A percentile compares a stretch with the other conserved stretches of the same genome.
phyloP scores from a whole-genome alignment of 805 yeast genomes.

The Yarrowia sp. region DNA sequence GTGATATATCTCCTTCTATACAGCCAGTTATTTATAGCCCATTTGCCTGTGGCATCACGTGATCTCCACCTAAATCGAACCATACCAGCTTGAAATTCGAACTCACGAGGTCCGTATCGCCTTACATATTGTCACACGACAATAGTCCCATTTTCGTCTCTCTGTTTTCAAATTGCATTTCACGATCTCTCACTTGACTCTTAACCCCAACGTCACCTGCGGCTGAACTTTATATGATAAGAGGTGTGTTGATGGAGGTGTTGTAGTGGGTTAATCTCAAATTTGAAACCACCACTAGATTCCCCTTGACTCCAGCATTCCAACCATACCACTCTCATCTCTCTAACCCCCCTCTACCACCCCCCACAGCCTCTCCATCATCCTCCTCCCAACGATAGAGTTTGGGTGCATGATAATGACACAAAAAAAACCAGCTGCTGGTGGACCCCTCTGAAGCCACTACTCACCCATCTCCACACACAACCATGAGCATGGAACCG shows the following conservation, averaged over 20 bases:
- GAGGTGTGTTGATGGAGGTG: neutral
- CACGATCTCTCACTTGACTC: neutral
- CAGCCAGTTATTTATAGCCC: too few species aligned
- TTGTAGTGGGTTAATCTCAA: too few species aligned
- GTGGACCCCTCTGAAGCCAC: neutral
- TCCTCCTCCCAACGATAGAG: slow-evolving; percentile 11
- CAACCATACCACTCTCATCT: neutral
- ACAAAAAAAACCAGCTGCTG: neutral
- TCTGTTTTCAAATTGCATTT: too few species aligned
- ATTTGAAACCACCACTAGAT: neutral
- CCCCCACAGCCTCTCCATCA: neutral
- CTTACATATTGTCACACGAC: too few species aligned
- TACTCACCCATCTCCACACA: neutral
- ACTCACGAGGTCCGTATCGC: too few species aligned
- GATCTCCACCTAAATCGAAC: too few species aligned
- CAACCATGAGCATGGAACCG: slow-evolving; percentile 22
- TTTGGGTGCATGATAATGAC: slow-evolving; percentile 12
- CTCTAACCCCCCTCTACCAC: neutral
- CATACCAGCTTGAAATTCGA: too few species aligned
- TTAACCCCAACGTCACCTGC: slow-evolving; percentile 9
- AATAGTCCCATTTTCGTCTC: too few species aligned
- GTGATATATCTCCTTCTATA: too few species aligned
- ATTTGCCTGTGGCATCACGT: too few species aligned
- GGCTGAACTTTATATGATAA: neutral
- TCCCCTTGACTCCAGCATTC: neutral